Percentiles rank a stretch among this genome's conserved stretches.
Conservation (phyloP, 257 asterid species). For the Anisodus acutangulus region DNA sequence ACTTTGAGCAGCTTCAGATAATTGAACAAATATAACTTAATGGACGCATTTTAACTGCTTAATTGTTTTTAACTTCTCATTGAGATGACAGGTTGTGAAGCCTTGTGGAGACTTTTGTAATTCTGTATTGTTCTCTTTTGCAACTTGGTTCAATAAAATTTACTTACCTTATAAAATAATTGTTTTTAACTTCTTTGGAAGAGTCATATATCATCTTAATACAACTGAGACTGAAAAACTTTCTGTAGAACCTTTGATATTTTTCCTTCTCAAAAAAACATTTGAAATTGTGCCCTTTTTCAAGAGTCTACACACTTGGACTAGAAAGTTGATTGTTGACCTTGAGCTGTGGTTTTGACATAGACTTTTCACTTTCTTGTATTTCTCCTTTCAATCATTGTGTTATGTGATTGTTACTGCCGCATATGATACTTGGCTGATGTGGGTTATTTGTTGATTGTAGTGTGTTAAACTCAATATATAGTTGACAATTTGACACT, state of each 20-base stretch:
- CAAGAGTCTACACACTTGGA: neutral
- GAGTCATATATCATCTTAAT: neutral
- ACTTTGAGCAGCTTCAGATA: slow-evolving; percentile 21
- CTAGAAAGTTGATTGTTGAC: slow-evolving; percentile 17
- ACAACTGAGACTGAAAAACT: neutral
- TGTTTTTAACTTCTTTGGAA: slow-evolving; percentile 17
- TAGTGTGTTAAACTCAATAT: neutral
- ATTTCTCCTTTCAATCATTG: slow-evolving; percentile 7
- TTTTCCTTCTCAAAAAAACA: neutral
- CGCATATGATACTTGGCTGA: neutral
- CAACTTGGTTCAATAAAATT: neutral
- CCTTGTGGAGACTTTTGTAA: neutral
- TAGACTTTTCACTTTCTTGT: neutral
- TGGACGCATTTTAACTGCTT: neutral
- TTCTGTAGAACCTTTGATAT: neutral
- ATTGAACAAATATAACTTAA: neutral
- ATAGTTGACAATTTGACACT: slow-evolving; percentile 1
- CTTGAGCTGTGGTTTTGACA: slow-evolving; percentile 20
- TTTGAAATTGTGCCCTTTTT: neutral
- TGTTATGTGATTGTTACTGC: slow-evolving; percentile 1
- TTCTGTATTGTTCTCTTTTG: slow-evolving; percentile 1
- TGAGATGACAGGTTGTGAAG: neutral
- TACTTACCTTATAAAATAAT: neutral
- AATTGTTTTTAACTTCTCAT: neutral
- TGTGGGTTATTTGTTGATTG: slow-evolving; percentile 20